phyloP scores from a whole-genome alignment of 805 yeast species.

The Pichia pseudocactophila region DNA sequence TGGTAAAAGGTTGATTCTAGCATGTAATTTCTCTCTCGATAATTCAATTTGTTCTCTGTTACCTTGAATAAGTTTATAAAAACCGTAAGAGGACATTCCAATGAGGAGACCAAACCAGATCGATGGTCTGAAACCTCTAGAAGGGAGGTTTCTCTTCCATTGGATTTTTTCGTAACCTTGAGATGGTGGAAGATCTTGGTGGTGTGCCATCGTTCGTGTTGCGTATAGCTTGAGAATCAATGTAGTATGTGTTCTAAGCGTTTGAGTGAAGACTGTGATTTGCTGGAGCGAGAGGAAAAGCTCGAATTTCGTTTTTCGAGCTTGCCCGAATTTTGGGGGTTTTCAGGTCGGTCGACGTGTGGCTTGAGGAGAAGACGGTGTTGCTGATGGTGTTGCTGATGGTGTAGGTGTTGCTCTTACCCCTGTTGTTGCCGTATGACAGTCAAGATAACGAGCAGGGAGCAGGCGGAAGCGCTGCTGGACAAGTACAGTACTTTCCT shows the following conservation, averaged over 20 bases:
- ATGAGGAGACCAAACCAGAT: constrained; percentile 58
- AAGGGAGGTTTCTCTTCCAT: constrained; percentile 81
- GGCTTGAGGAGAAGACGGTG: too few species aligned
- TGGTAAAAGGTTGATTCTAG: constrained; percentile 65
- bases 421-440: constrained; percentile 33
- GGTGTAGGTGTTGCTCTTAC: too few species aligned
- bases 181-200: constrained; percentile 79
- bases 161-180: constrained; percentile 82
- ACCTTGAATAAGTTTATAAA: constrained; percentile 55
- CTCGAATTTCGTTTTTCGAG: too few species aligned
- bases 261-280: too few species aligned
- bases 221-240: background rate
- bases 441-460: constrained; percentile 37
- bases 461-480: constrained; percentile 46
- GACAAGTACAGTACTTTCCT: constrained; percentile 72
- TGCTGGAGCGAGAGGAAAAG: too few species aligned
- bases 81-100: constrained; percentile 62
- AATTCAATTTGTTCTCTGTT: constrained; percentile 71
- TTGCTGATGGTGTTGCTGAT: too few species aligned
- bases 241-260: too few species aligned
- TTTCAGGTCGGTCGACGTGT: too few species aligned
- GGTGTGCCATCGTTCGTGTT: constrained; percentile 20
- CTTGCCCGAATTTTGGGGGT: too few species aligned
- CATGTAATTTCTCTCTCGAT: constrained; percentile 67
- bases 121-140: constrained; percentile 76